Conservation (phyloP, 441 rosid species). For the Pelargonium myrrhifolium region DNA sequence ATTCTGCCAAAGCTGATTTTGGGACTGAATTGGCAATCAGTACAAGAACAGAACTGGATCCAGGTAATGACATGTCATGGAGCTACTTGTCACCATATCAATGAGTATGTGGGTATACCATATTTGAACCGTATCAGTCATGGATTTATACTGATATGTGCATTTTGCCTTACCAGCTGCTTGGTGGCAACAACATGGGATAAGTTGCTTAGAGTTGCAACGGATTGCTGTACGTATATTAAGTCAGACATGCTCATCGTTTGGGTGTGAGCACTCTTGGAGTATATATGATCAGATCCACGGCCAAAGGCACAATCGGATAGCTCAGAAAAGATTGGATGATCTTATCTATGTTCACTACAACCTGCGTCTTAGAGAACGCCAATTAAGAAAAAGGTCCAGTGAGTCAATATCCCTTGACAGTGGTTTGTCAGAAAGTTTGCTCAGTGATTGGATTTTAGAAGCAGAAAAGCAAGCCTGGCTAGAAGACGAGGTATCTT, state of each 20-base stretch:
- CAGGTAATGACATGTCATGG: conserved; percentile 44
- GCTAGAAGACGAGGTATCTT: conserved; percentile 56
- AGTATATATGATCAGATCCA: conserved; percentile 55
- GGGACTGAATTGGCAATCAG: conserved; percentile 76
- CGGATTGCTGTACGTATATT: conserved; percentile 67
- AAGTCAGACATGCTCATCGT: conserved; percentile 81
- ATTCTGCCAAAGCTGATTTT: conserved; percentile 66
- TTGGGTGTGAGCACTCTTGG: conserved; percentile 70
- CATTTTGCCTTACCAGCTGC: conserved; percentile 37
- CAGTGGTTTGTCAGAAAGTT: conserved; percentile 36
- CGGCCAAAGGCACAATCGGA: conserved; percentile 42
- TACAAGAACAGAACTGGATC: conserved; percentile 71
- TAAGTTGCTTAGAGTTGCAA: conserved; percentile 79
- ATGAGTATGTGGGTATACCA: neutral
- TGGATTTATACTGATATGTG: conserved; percentile 7
- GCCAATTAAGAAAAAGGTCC: conserved; percentile 30
- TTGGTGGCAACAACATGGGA: conserved; percentile 88
- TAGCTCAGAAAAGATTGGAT: conserved; percentile 43
- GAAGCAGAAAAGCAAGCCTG: conserved; percentile 33
- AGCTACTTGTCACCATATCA: conserved; percentile 3
- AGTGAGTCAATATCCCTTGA: conserved; percentile 41
- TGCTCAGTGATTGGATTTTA: conserved; percentile 61
- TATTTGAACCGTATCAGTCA: neutral
- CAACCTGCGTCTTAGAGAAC: conserved; percentile 56
- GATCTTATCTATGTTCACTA: conserved; percentile 63